Evolutionary conservation across 192 early-diverging fungal species (phyloP).

Genomic region (Backusella liffmaniae): DNA sequence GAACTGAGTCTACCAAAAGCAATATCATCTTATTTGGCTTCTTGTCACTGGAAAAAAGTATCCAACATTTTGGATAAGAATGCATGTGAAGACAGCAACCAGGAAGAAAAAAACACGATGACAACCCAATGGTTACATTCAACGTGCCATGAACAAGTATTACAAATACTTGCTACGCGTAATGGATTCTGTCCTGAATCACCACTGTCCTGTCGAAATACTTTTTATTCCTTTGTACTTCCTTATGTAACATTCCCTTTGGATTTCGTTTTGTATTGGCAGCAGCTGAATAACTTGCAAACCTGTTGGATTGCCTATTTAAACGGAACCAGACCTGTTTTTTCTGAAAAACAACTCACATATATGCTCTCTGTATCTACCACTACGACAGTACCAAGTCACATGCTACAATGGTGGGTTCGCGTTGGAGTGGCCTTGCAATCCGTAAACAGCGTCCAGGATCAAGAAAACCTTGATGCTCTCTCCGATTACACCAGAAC

Average conservation of each 20-base stretch:
- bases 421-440: conserved; percentile 14
- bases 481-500: conserved; percentile 8
- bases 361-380: conserved; percentile 8
- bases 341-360: not conserved
- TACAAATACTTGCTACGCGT: conserved; percentile 5
- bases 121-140: not conserved
- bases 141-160: not conserved
- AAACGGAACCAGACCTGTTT: not conserved
- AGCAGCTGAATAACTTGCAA: conserved; percentile 12
- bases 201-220: not conserved
- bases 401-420: conserved; percentile 18
- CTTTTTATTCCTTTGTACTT: conserved; percentile 20
- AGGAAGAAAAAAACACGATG: not conserved
- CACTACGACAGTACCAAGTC: conserved; percentile 9
- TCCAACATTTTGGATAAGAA: not conserved
- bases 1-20: conserved; percentile 5
- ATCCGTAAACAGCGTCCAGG: not conserved
- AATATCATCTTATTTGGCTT: not conserved
- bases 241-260: conserved; percentile 17
- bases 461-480: not conserved
- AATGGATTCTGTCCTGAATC: conserved; percentile 10
- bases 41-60: not conserved
- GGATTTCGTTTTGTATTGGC: conserved; percentile 14
- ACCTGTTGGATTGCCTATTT: conserved; percentile 4
- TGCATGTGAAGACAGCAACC: not conserved